A percentile compares a stretch with the other conserved stretches of the same genome.
Conservation (phyloP, 2,329 filamentous ascomycete species). For the Rhynchosporium secalis region DNA sequence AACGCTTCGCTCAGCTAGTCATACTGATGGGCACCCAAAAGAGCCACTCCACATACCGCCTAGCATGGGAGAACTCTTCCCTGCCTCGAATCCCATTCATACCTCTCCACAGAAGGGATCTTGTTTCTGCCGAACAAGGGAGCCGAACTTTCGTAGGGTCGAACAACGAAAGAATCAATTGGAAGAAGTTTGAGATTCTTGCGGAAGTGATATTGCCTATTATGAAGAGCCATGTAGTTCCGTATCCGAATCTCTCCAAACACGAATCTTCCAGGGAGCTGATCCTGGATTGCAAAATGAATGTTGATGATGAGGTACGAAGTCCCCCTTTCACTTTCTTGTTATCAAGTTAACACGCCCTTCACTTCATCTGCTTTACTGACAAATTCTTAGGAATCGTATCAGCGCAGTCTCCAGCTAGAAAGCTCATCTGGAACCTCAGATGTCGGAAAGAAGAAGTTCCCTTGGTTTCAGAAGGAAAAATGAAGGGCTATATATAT, state of each 20-base stretch:
- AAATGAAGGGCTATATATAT: conserved; percentile 22
- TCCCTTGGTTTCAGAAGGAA: conserved; percentile 57
- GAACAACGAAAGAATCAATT: conserved; percentile 78
- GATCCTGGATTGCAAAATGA: conserved; percentile 78
- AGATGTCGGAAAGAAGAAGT: conserved; percentile 62
- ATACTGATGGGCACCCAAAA: conserved; percentile 93
- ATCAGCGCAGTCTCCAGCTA: conserved; percentile 60
- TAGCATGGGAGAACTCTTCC: conserved; percentile 95
- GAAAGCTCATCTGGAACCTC: conserved; percentile 52
- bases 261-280: conserved; percentile 72
- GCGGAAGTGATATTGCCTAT: conserved; percentile 88
- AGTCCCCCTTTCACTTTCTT: background rate
- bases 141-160: conserved; percentile 84
- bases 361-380: background rate
- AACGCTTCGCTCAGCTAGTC: conserved; percentile 83
- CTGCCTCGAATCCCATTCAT: conserved; percentile 90
- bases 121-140: conserved; percentile 89
- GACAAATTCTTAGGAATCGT: conserved; percentile 55
- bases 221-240: conserved; percentile 84
- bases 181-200: conserved; percentile 97
- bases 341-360: background rate
- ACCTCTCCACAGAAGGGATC: conserved; percentile 82
- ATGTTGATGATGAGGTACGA: conserved; percentile 84
- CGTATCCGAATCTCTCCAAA: conserved; percentile 71
- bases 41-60: conserved; percentile 90